Conservation (phyloP, 345 rosid species). For the Eucalyptus pauciflora region DNA sequence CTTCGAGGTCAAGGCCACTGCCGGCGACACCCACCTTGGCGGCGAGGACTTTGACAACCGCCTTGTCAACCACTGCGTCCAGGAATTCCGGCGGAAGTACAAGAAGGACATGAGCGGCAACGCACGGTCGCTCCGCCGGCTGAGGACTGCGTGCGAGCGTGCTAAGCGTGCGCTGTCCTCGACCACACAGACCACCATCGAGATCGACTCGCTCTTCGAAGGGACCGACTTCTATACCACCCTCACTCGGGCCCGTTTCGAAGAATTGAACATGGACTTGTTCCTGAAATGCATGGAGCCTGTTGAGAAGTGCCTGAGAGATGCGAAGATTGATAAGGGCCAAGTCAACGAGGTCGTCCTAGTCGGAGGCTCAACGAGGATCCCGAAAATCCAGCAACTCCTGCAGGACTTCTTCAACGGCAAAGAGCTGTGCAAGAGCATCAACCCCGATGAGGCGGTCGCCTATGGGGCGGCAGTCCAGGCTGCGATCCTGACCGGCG, state of each 20-base stretch:
- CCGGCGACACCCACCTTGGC: conserved; percentile 18
- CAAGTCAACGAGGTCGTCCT: conserved; percentile 7
- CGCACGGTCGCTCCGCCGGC: conserved; percentile 16
- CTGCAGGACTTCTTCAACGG: conserved; percentile 15
- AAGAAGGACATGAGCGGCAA: conserved; percentile 15
- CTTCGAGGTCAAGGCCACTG: conserved; percentile 28
- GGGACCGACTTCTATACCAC: conserved; percentile 20
- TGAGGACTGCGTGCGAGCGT: conserved; percentile 20
- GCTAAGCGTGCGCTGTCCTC: conserved; percentile 18
- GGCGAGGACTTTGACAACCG: conserved; percentile 23
- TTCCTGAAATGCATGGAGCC: conserved; percentile 19
- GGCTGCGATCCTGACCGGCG: conserved; percentile 9
- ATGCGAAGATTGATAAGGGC: conserved; percentile 9
- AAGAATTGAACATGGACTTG: conserved; percentile 23
- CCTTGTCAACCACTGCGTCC: conserved; percentile 13
- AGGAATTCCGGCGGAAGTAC: conserved; percentile 9
- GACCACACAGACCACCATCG: conserved; percentile 17
- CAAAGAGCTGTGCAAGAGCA: conserved; percentile 20
- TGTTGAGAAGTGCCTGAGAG: conserved; percentile 17
- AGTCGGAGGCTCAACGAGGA: conserved; percentile 12
- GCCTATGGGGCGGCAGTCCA: conserved; percentile 16
- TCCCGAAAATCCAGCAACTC: conserved; percentile 14
- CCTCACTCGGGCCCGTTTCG: conserved; percentile 16
- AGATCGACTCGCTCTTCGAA: conserved; percentile 16
- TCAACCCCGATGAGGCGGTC: conserved; percentile 17